Evolutionary conservation across 169 alveolate species (phyloP), one percentile per base, ranked within the genome.

Genomic region (Plasmodium relictum): DNA sequence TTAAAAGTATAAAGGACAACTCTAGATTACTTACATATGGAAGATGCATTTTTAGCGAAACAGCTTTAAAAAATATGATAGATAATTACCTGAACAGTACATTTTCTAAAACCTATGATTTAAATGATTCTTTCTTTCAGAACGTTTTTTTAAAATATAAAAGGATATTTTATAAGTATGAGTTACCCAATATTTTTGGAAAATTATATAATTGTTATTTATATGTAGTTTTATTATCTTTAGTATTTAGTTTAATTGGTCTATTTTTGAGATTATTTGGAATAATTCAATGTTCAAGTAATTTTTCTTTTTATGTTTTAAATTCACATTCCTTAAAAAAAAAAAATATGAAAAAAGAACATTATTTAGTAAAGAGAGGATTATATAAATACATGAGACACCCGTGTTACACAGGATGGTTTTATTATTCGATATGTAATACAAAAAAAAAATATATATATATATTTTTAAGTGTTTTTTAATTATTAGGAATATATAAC

Each of bases 351-450:
- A 80, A 66, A 45, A 12, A 39, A n/a, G 54, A 80, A 6, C 90
- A 80, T 9, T 16, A 20, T 22, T 54, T 80, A 62, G 78, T 80
- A 45, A 80, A 16, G 31, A 44, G 62, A 24, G 90, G 90, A 0
- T 14, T 80, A 16, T 80, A 80, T 45, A 80, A 68, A 61, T 80
- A 80, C 18, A 80, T 80, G 90, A 48, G 90, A 10, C 90, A 80
- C 39, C 90, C 90, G 22, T 80, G 76, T 45, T 80, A 80, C 45
- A 80, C 90, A 50, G 90, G 90, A 9, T 80, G 90, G 90, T 80
- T 80, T 48, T 80, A 66, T 59, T 80, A 80, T 50, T 26, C 83
- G 5, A 18, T 80, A 45, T 80, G 90, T 80, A 80, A 80, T 80
- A 9, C 26, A 31, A 22, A 31, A 10, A 20, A 42, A 61, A n/a